Percentiles rank a stretch among this genome's conserved stretches.
Evolutionary conservation across 1,284 basidiomycete species (phyloP).

Genomic region (Trametes versicolor): DNA sequence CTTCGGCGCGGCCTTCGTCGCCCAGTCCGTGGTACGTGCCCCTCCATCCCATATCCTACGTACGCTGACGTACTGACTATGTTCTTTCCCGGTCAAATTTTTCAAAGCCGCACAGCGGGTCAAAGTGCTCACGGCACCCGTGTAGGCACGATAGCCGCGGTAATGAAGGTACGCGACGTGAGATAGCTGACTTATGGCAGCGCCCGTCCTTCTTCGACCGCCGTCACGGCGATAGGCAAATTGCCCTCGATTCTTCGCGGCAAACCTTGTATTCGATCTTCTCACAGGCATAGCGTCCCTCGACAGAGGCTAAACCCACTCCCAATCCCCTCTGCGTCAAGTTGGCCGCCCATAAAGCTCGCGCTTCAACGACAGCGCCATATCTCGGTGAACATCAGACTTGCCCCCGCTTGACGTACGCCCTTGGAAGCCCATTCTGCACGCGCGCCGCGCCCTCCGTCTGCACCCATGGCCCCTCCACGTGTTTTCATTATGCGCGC

Average conservation of each 20-base stretch:
- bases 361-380: background rate
- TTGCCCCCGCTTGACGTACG: background rate
- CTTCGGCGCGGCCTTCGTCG: background rate
- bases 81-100: background rate
- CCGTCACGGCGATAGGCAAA: slow-evolving; percentile 9
- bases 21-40: background rate
- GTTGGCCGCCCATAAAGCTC: slow-evolving; percentile 1
- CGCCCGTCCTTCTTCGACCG: slow-evolving; percentile 1
- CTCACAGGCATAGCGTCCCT: background rate
- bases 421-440: too few relatives aligned
- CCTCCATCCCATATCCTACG: background rate
- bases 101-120: background rate
- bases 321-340: background rate
- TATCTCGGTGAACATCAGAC: background rate
- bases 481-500: slow-evolving; percentile 41
- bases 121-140: background rate
- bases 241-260: background rate
- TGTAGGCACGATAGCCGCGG: background rate
- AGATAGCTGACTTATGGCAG: background rate
- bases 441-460: background rate
- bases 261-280: background rate
- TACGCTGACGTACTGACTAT: background rate
- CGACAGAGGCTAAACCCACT: background rate
- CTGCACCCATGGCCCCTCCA: slow-evolving; percentile 27
- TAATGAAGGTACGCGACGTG: slow-evolving; percentile 1